Evolutionary conservation across 331 rosid genomes (phyloP).

Genomic region (Malus hybrid): DNA sequence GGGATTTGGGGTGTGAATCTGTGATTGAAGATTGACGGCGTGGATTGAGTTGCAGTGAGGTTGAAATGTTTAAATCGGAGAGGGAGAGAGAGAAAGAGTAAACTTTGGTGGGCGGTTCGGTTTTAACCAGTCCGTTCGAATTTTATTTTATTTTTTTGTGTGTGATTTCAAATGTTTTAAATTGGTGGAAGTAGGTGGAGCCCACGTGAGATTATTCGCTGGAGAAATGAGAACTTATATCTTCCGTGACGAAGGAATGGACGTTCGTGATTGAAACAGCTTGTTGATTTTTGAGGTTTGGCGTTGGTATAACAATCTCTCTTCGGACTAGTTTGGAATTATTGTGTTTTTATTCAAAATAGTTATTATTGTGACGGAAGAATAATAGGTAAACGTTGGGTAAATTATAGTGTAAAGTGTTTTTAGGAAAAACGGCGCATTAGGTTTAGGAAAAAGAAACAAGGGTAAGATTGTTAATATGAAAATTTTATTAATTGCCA

Average conservation of each 20-base stretch:
- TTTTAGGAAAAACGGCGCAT: too few species aligned
- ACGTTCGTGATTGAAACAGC: not conserved
- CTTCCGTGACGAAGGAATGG: not conserved
- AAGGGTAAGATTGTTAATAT: too few species aligned
- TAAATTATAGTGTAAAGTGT: too few species aligned
- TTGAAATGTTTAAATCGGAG: not conserved
- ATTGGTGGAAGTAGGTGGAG: constrained; percentile 9
- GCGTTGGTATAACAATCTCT: too few species aligned
- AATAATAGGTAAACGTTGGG: too few species aligned
- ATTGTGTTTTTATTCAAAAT: too few species aligned
- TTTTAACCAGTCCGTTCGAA: not conserved
- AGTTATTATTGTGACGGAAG: too few species aligned
- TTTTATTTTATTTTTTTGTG: too few species aligned
- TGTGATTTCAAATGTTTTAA: not conserved
- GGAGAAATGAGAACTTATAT: not conserved
- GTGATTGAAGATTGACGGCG: not conserved
- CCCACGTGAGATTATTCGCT: constrained; percentile 6
- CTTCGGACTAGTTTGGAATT: too few species aligned
- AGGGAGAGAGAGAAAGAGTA: not conserved
- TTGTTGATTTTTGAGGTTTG: not conserved
- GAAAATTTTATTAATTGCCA: too few species aligned
- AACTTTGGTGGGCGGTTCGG: not conserved
- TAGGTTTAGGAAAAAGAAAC: too few species aligned
- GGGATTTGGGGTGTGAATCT: not conserved
- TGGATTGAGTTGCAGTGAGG: not conserved